Percentiles rank a stretch among this genome's conserved stretches.
Conservation (phyloP, 768 basidiomycete species). For the Lentinus brumalis region DNA sequence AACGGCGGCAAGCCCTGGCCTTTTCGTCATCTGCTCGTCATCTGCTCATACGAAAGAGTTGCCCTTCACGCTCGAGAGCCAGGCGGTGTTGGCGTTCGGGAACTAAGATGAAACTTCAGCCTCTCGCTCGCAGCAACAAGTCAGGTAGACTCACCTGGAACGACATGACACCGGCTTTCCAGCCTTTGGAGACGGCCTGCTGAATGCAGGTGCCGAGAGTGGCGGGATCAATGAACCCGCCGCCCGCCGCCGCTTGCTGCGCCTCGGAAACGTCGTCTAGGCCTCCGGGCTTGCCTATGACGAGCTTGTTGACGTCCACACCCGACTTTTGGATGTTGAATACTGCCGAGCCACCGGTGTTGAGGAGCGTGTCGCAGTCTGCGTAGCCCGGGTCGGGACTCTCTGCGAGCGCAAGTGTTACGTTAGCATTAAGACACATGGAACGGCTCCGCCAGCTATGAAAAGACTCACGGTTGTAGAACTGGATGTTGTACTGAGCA, state of each 20-base stretch:
- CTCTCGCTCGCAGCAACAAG: not conserved
- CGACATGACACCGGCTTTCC: constrained; percentile 16
- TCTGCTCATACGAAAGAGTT: constrained; percentile 8
- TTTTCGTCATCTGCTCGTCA: too few relatives aligned
- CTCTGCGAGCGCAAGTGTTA: not conserved
- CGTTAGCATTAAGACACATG: not conserved
- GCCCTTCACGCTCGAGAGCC: constrained; percentile 13
- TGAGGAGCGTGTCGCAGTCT: constrained; percentile 39
- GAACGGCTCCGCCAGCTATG: constrained; percentile 20
- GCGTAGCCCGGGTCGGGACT: constrained; percentile 32
- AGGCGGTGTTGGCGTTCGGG: constrained; percentile 12
- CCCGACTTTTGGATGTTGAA: constrained; percentile 52
- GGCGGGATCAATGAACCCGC: constrained; percentile 52
- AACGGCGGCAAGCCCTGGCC: too few relatives aligned
- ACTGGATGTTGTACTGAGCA: constrained; percentile 44
- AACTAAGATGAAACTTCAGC: not conserved
- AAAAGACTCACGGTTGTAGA: constrained; percentile 35
- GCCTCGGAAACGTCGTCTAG: too few relatives aligned
- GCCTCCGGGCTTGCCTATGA: constrained; percentile 54
- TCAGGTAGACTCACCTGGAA: constrained; percentile 1
- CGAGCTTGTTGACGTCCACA: constrained; percentile 48
- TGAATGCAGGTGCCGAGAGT: constrained; percentile 16
- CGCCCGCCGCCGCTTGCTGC: constrained; percentile 40
- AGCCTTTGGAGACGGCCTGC: constrained; percentile 16
- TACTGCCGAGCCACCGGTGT: constrained; percentile 44